Evolutionary conservation across 257 asterid species (phyloP), one percentile per base, ranked within the genome.

Genomic region (Solanum corneliomulleri): DNA sequence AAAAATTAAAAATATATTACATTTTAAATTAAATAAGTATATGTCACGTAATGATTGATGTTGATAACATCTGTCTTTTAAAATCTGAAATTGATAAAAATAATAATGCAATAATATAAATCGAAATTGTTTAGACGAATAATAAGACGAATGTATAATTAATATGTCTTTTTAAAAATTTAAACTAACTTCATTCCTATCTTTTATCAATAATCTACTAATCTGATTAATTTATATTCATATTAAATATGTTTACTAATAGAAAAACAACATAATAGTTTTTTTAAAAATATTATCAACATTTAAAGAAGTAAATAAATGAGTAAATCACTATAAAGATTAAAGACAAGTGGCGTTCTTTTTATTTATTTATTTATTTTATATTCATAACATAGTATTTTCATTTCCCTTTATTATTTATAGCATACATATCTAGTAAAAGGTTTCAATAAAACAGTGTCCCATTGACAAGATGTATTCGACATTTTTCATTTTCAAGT

Each of bases 1-100:
- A 15, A 49, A 47, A 49, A 14, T 14, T 0, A 47, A 47, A 4
- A 47, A 14, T 4, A 4, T 1, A 1, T 0, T 39, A 39, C 0
- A 15, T 2, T 49, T 49, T 8, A 49, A 15, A 49, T 14, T 49
- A 49, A 49, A 49, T 5, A 0, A 49, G 6, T 20, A 49, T 2
- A 20, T 49, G 1, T 49, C 21, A 49, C 58, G 58, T 49, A 49
- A 49, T 49, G 21, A 49, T 49, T 49, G 21, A 0, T 14, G 20
- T 49, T 14, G 58, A 49, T 49, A 15, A 15, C 6, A 15, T 3
- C 6, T 49, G 0, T 5, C 3, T 49, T 49, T 49, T 15, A 49
- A 49, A 49, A 49, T 5, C 0, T 49, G 21, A 1, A 15, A 49
- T 1, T 49, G 58, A 8, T 49, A 0, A 2, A 49, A 14, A 49